A percentile compares a stretch with the other conserved stretches of the same genome.
These are phyloP conservation scores for Puccinellia tenuiflora DNA, from an alignment of 176 grass and related monocot genomes.

Conservation along the genomic window DNA sequence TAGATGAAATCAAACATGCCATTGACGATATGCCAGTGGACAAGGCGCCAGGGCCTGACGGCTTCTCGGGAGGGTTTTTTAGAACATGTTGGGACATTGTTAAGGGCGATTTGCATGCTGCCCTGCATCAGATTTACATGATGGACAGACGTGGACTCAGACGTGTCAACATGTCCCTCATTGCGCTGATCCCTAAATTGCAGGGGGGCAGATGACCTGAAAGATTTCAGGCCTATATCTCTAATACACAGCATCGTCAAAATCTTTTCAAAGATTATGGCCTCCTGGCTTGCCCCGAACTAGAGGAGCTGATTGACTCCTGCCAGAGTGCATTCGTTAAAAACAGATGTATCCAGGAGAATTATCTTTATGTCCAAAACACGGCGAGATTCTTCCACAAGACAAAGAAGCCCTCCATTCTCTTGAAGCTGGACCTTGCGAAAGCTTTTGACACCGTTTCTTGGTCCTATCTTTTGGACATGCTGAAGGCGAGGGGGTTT, in stretches of 20 bases:
- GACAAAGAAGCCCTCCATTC: too few species aligned
- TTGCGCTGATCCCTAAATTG: neutral
- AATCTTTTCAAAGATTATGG: neutral
- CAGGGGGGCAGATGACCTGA: neutral
- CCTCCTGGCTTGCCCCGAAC: neutral
- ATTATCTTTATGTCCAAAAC: too few species aligned
- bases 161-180: neutral
- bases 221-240: neutral
- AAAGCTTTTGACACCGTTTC: too few species aligned
- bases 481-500: too few species aligned
- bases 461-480: too few species aligned
- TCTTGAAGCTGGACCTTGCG: too few species aligned
- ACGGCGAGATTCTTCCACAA: too few species aligned
- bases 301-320: too few species aligned
- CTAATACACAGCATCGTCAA: neutral
- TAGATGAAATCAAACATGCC: neutral
- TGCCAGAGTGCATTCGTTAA: too few species aligned
- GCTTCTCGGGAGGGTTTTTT: neutral
- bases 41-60: neutral
- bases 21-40: neutral
- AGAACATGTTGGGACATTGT: neutral
- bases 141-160: neutral
- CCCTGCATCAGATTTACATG: neutral
- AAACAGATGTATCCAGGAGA: too few species aligned
- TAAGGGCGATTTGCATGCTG: neutral